Percentiles rank a stretch among this genome's conserved stretches.
Evolutionary conservation across 345 rosid genomes (phyloP).

Genomic region (Arabis alpina): DNA sequence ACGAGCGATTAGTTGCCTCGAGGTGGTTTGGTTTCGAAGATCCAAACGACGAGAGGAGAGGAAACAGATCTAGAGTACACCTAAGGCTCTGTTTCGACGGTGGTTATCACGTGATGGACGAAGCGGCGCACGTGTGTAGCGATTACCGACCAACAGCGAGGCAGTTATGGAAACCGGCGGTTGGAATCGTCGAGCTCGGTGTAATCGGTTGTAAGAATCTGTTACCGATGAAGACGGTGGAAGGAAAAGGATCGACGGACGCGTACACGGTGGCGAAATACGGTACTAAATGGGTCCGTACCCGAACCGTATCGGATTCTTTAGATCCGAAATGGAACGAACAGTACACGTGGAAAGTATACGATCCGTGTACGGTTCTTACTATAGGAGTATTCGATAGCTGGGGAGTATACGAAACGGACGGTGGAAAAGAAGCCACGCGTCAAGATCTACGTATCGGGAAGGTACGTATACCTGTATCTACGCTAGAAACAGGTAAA

Average conservation of each 20-base stretch:
- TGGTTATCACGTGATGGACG: conserved; percentile 96
- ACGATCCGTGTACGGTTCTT: conserved; percentile 83
- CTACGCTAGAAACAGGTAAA: conserved; percentile 65
- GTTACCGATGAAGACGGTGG: conserved; percentile 73
- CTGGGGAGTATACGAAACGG: conserved; percentile 52
- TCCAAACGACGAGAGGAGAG: conserved; percentile 52
- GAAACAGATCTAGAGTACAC: conserved; percentile 78
- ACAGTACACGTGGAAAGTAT: conserved; percentile 90
- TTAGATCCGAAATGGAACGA: conserved; percentile 92
- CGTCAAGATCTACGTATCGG: conserved; percentile 74
- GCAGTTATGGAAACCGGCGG: conserved; percentile 86
- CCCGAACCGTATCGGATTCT: conserved; percentile 72
- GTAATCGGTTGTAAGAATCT: conserved; percentile 75
- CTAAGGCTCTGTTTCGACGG: conserved; percentile 85
- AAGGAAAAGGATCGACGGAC: conserved; percentile 71
- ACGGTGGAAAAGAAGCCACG: conserved; percentile 49
- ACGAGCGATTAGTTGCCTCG: conserved; percentile 70
- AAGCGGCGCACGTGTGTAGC: conserved; percentile 82
- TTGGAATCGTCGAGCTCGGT: conserved; percentile 82
- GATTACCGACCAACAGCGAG: conserved; percentile 90
- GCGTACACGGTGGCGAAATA: conserved; percentile 88
- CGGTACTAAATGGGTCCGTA: conserved; percentile 89
- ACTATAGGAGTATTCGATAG: conserved; percentile 83
- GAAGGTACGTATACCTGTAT: conserved; percentile 74
- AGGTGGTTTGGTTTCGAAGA: conserved; percentile 72